phyloP scores from a whole-genome alignment of 371 early-diverging fungal species.

The Mortierella sp. region DNA sequence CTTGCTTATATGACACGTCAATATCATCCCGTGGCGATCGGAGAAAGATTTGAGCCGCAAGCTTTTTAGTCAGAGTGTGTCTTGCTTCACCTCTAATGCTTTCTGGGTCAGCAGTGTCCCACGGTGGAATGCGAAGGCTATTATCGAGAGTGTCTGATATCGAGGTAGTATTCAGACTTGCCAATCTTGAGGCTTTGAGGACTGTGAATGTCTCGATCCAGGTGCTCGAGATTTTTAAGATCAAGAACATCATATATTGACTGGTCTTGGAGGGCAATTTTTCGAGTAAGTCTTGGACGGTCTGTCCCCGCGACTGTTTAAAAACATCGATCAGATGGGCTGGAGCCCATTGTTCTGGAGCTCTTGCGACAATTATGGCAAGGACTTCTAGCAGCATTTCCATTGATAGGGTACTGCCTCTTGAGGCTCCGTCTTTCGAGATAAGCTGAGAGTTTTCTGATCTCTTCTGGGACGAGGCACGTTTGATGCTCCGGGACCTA shows the following conservation, averaged over 20 bases:
- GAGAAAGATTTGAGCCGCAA: constrained; percentile 1
- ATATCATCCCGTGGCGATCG: not conserved
- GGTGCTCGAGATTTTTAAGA: not conserved
- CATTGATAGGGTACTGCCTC: not conserved
- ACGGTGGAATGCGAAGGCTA: not conserved
- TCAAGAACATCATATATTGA: constrained; percentile 7
- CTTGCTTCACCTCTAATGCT: not conserved
- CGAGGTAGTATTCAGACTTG: not conserved
- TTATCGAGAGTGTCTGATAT: not conserved
- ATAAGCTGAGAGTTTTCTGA: not conserved
- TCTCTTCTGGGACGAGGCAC: not conserved
- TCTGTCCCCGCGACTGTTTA: not conserved
- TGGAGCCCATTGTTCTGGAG: constrained; percentile 6
- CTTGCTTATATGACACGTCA: not conserved
- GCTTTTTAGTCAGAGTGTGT: not conserved
- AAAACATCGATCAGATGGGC: not conserved
- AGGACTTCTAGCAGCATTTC: constrained; percentile 8
- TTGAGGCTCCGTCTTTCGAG: not conserved
- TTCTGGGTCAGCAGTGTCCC: not conserved
- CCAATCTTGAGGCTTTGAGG: not conserved
- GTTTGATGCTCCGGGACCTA: not conserved
- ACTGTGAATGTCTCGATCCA: constrained; percentile 3
- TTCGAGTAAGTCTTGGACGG: constrained; percentile 3
- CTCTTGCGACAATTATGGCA: not conserved
- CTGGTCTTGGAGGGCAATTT: not conserved